Evolutionary conservation across 805 yeast genomes (phyloP).

Genomic region (Starmera amethionina): DNA sequence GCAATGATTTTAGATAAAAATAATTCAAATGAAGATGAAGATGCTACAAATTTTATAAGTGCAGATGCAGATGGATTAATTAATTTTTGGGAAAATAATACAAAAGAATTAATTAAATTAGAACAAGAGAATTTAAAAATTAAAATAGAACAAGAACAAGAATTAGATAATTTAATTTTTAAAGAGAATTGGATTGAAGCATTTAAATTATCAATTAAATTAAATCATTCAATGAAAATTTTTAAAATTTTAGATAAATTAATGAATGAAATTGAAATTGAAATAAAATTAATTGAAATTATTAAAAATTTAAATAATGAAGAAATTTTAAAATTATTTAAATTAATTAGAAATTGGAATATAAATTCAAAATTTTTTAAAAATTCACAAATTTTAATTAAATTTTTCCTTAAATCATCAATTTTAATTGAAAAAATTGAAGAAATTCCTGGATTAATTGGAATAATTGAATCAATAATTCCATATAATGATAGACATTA

Average conservation of each 20-base stretch:
- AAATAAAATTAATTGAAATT: slow-evolving; percentile 10
- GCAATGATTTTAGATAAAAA: slow-evolving; percentile 59
- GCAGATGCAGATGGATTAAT: slow-evolving; percentile 96
- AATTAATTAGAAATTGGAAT: slow-evolving; percentile 90
- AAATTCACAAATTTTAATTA: slow-evolving; percentile 69
- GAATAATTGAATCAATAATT: slow-evolving; percentile 60
- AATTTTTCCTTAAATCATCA: slow-evolving; percentile 43
- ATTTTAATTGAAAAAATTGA: slow-evolving; percentile 47
- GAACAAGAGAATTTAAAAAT: slow-evolving; percentile 40
- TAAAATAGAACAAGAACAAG: slow-evolving; percentile 82
- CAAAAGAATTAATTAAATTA: slow-evolving; percentile 55
- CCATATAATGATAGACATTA: slow-evolving; percentile 89
- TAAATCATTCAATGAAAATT: slow-evolving; percentile 85
- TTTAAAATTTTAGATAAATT: slow-evolving; percentile 59
- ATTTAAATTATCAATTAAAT: slow-evolving; percentile 69
- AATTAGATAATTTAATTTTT: slow-evolving; percentile 62
- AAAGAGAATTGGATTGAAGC: slow-evolving; percentile 83
- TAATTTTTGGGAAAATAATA: slow-evolving; percentile 81
- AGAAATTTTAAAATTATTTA: slow-evolving; percentile 51
- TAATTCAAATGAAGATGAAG: slow-evolving; percentile 30
- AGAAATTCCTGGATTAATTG: slow-evolving; percentile 59
- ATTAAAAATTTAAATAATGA: slow-evolving; percentile 48
- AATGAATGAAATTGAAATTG: too few relatives aligned
- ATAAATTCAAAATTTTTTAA: slow-evolving; percentile 74
- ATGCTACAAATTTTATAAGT: slow-evolving; percentile 36